phyloP scores from a whole-genome alignment of 257 asterid genomes.

The Solanum tarijense region DNA sequence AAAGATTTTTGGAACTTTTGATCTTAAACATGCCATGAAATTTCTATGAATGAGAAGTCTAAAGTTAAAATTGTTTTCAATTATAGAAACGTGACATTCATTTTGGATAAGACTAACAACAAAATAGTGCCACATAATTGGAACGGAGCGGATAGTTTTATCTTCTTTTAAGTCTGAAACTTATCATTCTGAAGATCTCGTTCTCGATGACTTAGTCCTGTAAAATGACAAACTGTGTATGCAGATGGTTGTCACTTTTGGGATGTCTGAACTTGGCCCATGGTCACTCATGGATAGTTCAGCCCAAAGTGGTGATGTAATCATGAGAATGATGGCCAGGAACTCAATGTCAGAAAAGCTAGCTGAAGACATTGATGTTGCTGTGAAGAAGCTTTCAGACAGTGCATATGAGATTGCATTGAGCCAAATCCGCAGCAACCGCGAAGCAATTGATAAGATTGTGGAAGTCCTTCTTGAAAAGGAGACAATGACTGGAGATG shows the following conservation, averaged over 20 bases:
- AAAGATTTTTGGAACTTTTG: not conserved
- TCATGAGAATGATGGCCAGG: slow-evolving; percentile 98
- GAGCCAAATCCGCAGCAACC: slow-evolving; percentile 65
- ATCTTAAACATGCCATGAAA: not conserved
- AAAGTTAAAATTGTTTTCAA: not conserved
- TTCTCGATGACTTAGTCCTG: not conserved
- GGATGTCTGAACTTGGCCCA: slow-evolving; percentile 94
- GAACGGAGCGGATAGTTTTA: not conserved
- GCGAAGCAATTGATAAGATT: slow-evolving; percentile 85
- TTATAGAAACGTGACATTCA: not conserved
- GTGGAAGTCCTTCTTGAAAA: slow-evolving; percentile 87
- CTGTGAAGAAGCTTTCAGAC: slow-evolving; percentile 72
- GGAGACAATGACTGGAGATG: slow-evolving; percentile 91
- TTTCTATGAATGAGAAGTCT: not conserved
- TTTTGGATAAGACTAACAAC: not conserved
- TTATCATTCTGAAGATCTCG: not conserved
- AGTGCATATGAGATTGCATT: slow-evolving; percentile 75
- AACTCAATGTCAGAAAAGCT: slow-evolving; percentile 95
- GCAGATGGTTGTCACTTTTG: slow-evolving; percentile 93
- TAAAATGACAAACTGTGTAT: not conserved
- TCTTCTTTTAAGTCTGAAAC: not conserved
- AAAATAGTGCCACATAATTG: not conserved
- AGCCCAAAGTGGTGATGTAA: slow-evolving; percentile 73
- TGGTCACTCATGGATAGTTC: slow-evolving; percentile 86
- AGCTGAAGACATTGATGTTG: slow-evolving; percentile 87